Evolutionary conservation across 2,329 filamentous ascomycete species (phyloP).

Genomic region (Verticillium isaacii): DNA sequence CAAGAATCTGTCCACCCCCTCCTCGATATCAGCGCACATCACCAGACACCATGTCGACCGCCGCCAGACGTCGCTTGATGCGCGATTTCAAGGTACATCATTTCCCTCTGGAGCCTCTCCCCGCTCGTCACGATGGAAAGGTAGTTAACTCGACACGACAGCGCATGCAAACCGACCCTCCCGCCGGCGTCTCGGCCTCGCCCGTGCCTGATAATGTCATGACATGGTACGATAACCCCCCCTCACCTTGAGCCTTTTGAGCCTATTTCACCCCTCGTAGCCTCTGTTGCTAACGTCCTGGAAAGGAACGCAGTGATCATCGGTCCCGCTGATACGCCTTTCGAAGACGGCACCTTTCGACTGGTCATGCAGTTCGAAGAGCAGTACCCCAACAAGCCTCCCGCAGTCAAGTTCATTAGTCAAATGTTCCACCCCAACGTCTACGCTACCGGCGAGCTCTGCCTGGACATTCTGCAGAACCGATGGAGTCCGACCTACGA

Average conservation of each 20-base stretch:
- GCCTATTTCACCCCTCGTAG: background rate
- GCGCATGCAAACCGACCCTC: constrained; percentile 99
- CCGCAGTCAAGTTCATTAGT: constrained; percentile 96
- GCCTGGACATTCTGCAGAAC: constrained; percentile 95
- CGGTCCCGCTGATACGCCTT: constrained; percentile 91
- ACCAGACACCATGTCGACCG: constrained; percentile 64
- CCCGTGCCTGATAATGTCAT: constrained; percentile 96
- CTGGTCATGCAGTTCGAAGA: constrained; percentile 99
- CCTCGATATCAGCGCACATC: background rate
- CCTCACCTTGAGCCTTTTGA: too few relatives aligned
- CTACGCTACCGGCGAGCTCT: constrained; percentile 93
- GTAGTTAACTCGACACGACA: constrained; percentile 28
- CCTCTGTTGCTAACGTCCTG: constrained; percentile 2
- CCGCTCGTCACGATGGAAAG: constrained; percentile 7
- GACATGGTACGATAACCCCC: constrained; percentile 67
- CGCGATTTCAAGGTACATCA: constrained; percentile 90
- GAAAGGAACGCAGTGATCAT: constrained; percentile 97
- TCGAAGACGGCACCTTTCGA: constrained; percentile 96
- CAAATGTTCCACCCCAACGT: constrained; percentile 99
- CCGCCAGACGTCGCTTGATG: constrained; percentile 93
- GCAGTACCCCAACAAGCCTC: constrained; percentile 97
- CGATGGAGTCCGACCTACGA: constrained; percentile 98
- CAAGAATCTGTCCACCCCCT: background rate
- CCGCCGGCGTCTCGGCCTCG: constrained; percentile 92
- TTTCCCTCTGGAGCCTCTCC: constrained; percentile 7